Conservation (phyloP, 306 rosid species). For the Phaseolus lunatus region DNA sequence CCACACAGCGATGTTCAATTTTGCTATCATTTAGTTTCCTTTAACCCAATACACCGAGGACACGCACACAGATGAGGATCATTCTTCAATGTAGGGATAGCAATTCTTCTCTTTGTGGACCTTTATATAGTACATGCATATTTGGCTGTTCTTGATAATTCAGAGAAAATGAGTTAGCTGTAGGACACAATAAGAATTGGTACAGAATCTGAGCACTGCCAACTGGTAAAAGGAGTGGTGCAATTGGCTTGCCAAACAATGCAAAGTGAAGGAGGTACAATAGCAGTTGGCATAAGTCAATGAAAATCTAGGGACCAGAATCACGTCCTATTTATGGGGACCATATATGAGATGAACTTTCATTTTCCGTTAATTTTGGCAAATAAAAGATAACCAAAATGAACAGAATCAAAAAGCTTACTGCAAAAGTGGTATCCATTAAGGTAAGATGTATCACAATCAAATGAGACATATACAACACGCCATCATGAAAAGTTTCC, state of each 20-base stretch:
- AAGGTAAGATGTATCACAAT: conserved; percentile 38
- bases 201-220: conserved; percentile 35
- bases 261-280: conserved; percentile 32
- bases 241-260: conserved; percentile 24
- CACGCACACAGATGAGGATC: neutral
- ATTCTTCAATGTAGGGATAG: conserved; percentile 24
- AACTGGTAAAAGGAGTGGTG: conserved; percentile 45
- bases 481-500: neutral
- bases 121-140: neutral
- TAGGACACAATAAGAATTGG: conserved; percentile 8
- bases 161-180: conserved; percentile 33
- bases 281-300: conserved; percentile 19
- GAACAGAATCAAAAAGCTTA: conserved; percentile 4
- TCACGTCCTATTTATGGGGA: conserved; percentile 24
- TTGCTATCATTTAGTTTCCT: conserved; percentile 8
- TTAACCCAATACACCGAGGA: neutral
- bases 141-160: conserved; percentile 41
- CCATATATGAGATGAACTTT: conserved; percentile 18
- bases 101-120: conserved; percentile 36
- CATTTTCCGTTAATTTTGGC: conserved; percentile 38
- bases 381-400: conserved; percentile 22
- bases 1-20: conserved; percentile 21
- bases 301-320: conserved; percentile 28
- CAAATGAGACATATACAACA: neutral
- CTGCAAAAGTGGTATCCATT: conserved; percentile 31